phyloP scores from a whole-genome alignment of 768 basidiomycete species.

The Steccherinum ochraceum region DNA sequence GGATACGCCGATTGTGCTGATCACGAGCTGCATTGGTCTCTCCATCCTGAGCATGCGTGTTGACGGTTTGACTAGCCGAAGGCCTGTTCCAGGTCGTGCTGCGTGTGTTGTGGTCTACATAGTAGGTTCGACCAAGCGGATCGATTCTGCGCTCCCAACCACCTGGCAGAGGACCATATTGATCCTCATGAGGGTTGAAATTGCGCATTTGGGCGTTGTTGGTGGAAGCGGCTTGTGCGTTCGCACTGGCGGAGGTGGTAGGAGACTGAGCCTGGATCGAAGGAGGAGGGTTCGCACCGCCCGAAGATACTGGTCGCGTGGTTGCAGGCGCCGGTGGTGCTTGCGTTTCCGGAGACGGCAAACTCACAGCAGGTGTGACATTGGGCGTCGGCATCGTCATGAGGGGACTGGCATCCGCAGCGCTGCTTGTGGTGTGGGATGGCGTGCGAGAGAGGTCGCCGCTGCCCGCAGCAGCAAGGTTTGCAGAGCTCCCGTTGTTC shows the following conservation, averaged over 20 bases:
- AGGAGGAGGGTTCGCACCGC: slow-evolving; percentile 19
- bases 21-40: slow-evolving; percentile 84
- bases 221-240: slow-evolving; percentile 34
- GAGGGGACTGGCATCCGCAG: slow-evolving; percentile 26
- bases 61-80: slow-evolving; percentile 67
- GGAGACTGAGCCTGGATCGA: slow-evolving; percentile 13
- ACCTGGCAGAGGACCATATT: slow-evolving; percentile 81
- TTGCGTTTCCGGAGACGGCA: slow-evolving; percentile 10
- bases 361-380: slow-evolving; percentile 11
- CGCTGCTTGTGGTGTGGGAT: slow-evolving; percentile 38
- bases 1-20: slow-evolving; percentile 77
- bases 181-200: slow-evolving; percentile 94
- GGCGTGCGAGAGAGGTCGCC: slow-evolving; percentile 53
- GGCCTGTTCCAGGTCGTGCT: slow-evolving; percentile 98
- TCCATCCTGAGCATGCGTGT: slow-evolving; percentile 61
- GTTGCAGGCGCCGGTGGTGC: slow-evolving; percentile 17
- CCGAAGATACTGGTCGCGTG: slow-evolving; percentile 32
- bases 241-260: slow-evolving; percentile 20
- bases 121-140: slow-evolving; percentile 93
- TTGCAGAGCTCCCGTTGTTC: slow-evolving; percentile 44
- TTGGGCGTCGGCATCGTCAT: slow-evolving; percentile 35
- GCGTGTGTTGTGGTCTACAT: slow-evolving; percentile 97
- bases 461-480: slow-evolving; percentile 22
- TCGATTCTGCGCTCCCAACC: slow-evolving; percentile 99
- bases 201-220: slow-evolving; percentile 50